Conservation (phyloP, 768 basidiomycete genomes). For the Phylloporus sp. region DNA sequence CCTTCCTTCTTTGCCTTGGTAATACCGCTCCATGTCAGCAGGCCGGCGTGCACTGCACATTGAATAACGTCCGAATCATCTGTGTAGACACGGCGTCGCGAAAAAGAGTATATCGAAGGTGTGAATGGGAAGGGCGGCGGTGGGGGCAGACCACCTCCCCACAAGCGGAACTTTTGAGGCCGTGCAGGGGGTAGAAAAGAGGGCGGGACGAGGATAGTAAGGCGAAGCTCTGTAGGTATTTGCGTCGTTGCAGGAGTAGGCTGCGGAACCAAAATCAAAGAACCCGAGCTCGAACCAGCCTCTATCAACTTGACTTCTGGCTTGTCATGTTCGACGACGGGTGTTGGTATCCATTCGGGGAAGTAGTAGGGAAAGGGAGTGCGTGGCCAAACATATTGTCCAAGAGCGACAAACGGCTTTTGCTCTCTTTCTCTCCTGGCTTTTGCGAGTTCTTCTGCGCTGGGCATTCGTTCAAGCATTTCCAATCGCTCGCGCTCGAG, state of each 20-base stretch:
- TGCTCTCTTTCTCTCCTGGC: conserved; percentile 29
- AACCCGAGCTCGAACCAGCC: conserved; percentile 27
- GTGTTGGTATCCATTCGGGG: conserved; percentile 31
- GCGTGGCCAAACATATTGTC: conserved; percentile 30
- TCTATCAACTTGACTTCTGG: conserved; percentile 14
- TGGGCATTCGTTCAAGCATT: conserved; percentile 31
- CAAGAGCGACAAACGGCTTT: conserved; percentile 28
- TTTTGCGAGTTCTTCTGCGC: conserved; percentile 30
- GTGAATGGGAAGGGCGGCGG: conserved; percentile 35
- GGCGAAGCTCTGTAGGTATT: conserved; percentile 30
- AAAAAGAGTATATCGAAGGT: conserved; percentile 22
- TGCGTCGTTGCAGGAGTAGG: conserved; percentile 8
- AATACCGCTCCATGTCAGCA: conserved; percentile 42
- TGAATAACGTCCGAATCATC: conserved; percentile 73
- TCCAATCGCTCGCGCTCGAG: conserved; percentile 31
- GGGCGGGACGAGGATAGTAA: conserved; percentile 57
- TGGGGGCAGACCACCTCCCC: conserved; percentile 61
- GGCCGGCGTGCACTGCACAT: conserved; percentile 65
- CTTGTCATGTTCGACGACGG: conserved; percentile 24
- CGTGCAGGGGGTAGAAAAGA: conserved; percentile 54
- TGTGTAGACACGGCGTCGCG: conserved; percentile 62
- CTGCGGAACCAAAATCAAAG: conserved; percentile 21
- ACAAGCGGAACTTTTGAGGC: conserved; percentile 55
- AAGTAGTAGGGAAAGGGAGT: conserved; percentile 34
- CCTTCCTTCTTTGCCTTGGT: conserved; percentile 35